phyloP scores from a whole-genome alignment of 2,329 filamentous ascomycete genomes.

The Immersiporthe knoxdaviesiana region DNA sequence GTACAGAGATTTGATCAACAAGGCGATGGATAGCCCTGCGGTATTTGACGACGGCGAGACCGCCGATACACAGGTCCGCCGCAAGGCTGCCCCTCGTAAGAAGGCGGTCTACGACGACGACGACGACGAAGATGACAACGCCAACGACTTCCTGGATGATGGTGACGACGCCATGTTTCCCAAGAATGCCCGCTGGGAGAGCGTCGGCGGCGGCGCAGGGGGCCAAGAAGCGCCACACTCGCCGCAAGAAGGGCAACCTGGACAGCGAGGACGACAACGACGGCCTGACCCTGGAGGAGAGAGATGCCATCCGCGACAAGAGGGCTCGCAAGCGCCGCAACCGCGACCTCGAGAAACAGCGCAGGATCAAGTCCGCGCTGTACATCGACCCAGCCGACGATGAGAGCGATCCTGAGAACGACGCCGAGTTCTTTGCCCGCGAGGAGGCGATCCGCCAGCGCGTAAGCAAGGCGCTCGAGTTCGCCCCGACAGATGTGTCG shows the following conservation, averaged over 20 bases:
- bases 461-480: slow-evolving; percentile 43
- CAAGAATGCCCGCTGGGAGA: slow-evolving; percentile 49
- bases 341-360: slow-evolving; percentile 75
- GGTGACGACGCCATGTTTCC: slow-evolving; percentile 70
- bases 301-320: slow-evolving; percentile 44
- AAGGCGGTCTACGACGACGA: slow-evolving; percentile 63
- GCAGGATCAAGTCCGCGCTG: slow-evolving; percentile 81
- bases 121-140: slow-evolving; percentile 63
- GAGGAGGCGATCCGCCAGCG: slow-evolving; percentile 69
- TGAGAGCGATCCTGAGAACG: slow-evolving; percentile 78
- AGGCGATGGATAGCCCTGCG: slow-evolving; percentile 77
- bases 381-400: slow-evolving; percentile 87
- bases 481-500: slow-evolving; percentile 25
- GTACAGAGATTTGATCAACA: slow-evolving; percentile 71
- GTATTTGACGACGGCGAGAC: slow-evolving; percentile 74
- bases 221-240: slow-evolving; percentile 64
- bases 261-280: slow-evolving; percentile 48
- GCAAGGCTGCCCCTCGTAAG: slow-evolving; percentile 61
- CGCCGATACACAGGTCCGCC: slow-evolving; percentile 78
- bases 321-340: slow-evolving; percentile 52
- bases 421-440: slow-evolving; percentile 72
- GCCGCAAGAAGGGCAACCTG: slow-evolving; percentile 46
- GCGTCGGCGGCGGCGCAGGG: slow-evolving; percentile 51
- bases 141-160: slow-evolving; percentile 49
- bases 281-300: slow-evolving; percentile 55